Evolutionary conservation across 306 rosid species (phyloP), one percentile per base, ranked within the genome.

Genomic region (Pyrus pyrifolia): DNA sequence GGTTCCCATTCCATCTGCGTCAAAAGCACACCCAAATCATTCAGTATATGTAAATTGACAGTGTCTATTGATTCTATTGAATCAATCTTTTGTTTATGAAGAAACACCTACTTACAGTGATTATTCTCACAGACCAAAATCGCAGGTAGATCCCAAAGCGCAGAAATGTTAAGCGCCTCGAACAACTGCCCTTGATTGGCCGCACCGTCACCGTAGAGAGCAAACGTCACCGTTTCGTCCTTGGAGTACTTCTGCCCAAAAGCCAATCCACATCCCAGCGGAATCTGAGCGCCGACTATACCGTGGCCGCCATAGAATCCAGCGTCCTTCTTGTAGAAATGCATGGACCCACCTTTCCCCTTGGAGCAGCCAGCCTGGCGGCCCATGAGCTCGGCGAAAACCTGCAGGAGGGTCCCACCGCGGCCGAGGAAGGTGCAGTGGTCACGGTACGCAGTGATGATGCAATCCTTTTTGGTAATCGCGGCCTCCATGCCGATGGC

Each of bases 341-440:
- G 98, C 98, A 95, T 95, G 1, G 98, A 95, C 2, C 98, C 98
- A 4, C 98, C 97, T 57, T 92, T 95, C 2, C 98, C 98, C 9
- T 73, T 88, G 8, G 98, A 86, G 76, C 98, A 88, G 1, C 98
- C 98, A 25, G 14, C 88, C 38, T 17, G 42, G 19, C 97, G 90
- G 0, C 97, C 97, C 97, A 95, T 95, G 30, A 95, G 93, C 81
- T 95, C 97, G 0, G 92, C 11, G 78, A 86, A 95, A 0, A 85
- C 17, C 82, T 95, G 68, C 1, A 89, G 68, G 0, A 92, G 85
- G 5, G 90, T 84, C 4, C 97, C 98, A 0, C 98, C 97, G 21
- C 97, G 97, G 14, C 89, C 89, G 2, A 89, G 38, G 76, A 89
- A 95, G 31, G 40, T 92, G 57, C 98, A 95, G 80, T 95, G 98